Conservation (phyloP, 2,329 filamentous ascomycete genomes). For the Periconia digitata region DNA sequence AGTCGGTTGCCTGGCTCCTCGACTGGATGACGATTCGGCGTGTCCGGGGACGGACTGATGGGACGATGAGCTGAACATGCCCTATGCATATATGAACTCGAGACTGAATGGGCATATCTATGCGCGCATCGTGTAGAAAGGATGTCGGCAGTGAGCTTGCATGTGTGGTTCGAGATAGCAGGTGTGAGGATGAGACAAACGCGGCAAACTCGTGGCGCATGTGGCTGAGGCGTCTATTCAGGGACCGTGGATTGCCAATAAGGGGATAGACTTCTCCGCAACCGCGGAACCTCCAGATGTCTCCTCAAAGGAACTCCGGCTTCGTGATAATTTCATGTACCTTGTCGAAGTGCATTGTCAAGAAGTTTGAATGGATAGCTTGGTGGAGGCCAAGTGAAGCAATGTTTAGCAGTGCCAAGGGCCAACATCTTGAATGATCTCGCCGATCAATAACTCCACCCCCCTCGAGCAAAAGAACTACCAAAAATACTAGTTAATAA, state of each 20-base stretch:
- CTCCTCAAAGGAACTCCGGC: too few species aligned
- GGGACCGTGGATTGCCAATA: not conserved
- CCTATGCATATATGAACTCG: slow-evolving; percentile 33
- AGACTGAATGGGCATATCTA: slow-evolving; percentile 29
- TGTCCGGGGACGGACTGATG: slow-evolving; percentile 37
- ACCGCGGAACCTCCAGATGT: not conserved
- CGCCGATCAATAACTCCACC: not conserved
- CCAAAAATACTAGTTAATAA: too few species aligned
- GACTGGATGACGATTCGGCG: slow-evolving; percentile 51
- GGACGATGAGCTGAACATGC: slow-evolving; percentile 43
- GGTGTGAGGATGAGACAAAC: slow-evolving; percentile 17
- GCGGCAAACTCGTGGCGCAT: slow-evolving; percentile 8
- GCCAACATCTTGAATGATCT: not conserved
- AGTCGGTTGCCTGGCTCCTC: slow-evolving; percentile 34
- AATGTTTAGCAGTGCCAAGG: not conserved
- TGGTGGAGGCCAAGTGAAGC: not conserved
- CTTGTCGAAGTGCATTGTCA: not conserved
- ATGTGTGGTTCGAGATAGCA: not conserved
- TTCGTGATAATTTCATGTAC: too few species aligned
- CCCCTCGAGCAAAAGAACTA: not conserved
- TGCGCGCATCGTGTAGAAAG: slow-evolving; percentile 18
- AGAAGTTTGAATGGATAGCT: not conserved
- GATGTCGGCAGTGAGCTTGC: not conserved
- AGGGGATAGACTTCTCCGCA: not conserved
- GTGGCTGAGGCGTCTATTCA: slow-evolving; percentile 6